Evolutionary conservation across 257 asterid species (phyloP), one percentile per base, ranked within the genome.

Genomic region (Solanum pimpinellifolium): DNA sequence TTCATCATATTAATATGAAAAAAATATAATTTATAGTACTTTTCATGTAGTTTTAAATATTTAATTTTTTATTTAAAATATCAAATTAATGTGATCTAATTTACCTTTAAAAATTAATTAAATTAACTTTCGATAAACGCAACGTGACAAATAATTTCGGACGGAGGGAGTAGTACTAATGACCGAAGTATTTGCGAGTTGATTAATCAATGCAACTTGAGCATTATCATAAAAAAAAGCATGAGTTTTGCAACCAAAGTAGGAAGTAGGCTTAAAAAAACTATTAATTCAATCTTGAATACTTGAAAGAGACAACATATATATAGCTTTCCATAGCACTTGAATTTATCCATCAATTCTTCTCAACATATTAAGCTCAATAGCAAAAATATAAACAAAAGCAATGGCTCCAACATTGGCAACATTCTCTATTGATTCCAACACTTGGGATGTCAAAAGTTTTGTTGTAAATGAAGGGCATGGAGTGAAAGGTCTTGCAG

Each of bases 401-500:
- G 27, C 80, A 46, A 41, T 84, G 87, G 87, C 80, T 84, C 87
- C 80, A 84, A 2, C 87, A 15, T 23, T 91, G 91, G 83, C 92
- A 44, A 88, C 86, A 66, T 16, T 62, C 78, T 31, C 73, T 8
- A n/a, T 62, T 62, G 25, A 29, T 39, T 42, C 75, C 87, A 84
- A 39, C 77, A 70, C 66, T 42, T 47, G 60, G 77, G 62, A 90
- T 25, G 87, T 92, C 78, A 85, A 90, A 25, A 89, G 90, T 69
- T 93, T 90, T 87, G 86, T 89, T 6, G 84, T 92, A 82, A 86
- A 83, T 62, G 88, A 90, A 83, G 94, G 94, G 70, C 88, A 92
- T 83, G 96, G 94, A 21, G 91, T 91, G 2, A 92, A 86, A 59
- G 96, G 96, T 21, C 93, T 92, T 35, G 90, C 94, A 6, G 88